Conservation (phyloP, 176 grass and related monocot species). For the Musa beccarii region DNA sequence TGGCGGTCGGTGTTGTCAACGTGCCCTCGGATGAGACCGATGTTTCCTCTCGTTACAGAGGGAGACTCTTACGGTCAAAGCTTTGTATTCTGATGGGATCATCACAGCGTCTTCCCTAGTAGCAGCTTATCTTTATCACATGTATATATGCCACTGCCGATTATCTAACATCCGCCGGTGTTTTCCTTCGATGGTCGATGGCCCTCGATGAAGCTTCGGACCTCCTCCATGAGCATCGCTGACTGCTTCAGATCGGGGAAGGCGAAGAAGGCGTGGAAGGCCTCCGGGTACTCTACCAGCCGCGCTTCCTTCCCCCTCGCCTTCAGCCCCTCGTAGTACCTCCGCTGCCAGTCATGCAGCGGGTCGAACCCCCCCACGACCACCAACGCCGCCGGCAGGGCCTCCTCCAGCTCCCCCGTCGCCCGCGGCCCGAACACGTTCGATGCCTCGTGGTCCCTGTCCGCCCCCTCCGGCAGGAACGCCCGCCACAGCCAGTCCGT, state of each 20-base stretch:
- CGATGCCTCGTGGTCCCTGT: conserved; percentile 39
- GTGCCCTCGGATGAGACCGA: too few relatives aligned
- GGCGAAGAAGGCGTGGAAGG: conserved; percentile 41
- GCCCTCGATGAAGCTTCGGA: conserved; percentile 13
- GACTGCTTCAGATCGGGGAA: conserved; percentile 25
- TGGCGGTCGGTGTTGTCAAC: too few relatives aligned
- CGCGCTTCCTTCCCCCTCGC: conserved; percentile 7
- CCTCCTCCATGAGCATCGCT: conserved; percentile 16
- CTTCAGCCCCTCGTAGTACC: conserved; percentile 29
- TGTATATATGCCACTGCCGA: too few relatives aligned
- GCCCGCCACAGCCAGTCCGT: conserved; percentile 25
- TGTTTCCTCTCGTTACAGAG: too few relatives aligned
- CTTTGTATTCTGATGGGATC: too few relatives aligned
- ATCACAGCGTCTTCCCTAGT: too few relatives aligned
- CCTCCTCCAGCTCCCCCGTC: conserved; percentile 12
- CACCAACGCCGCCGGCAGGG: conserved; percentile 35
- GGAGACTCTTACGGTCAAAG: too few relatives aligned
- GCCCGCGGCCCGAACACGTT: conserved; percentile 20
- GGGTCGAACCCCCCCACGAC: conserved; percentile 36
- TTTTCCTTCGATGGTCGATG: conserved; percentile 26
- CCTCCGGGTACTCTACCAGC: conserved; percentile 23
- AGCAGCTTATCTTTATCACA: too few relatives aligned
- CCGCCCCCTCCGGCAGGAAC: conserved; percentile 24
- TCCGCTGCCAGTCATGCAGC: conserved; percentile 35
- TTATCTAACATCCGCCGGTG: background rate